These are phyloP conservation scores for Groenewaldozyma sp. DNA, from an alignment of 1,139 yeast genomes.

Conservation along the genomic window DNA sequence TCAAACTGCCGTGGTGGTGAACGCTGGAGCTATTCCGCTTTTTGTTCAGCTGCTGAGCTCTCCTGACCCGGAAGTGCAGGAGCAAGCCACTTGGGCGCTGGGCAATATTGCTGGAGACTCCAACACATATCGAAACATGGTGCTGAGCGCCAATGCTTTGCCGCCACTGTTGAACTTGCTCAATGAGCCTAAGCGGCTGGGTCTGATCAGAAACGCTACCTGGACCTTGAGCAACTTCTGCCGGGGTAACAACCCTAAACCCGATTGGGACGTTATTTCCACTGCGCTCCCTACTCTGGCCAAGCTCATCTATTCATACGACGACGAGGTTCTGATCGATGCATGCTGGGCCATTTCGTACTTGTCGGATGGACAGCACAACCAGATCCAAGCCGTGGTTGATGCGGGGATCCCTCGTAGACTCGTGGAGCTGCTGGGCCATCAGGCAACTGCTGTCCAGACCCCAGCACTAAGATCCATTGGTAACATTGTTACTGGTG, in stretches of 20 bases:
- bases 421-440: slow-evolving; percentile 79
- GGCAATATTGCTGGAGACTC: slow-evolving; percentile 99
- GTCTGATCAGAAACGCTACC: slow-evolving; percentile 89
- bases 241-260: slow-evolving; percentile 94
- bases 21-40: slow-evolving; percentile 86
- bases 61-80: slow-evolving; percentile 82
- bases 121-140: slow-evolving; percentile 79
- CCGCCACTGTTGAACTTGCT: slow-evolving; percentile 75
- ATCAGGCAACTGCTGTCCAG: slow-evolving; percentile 78
- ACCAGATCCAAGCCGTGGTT: slow-evolving; percentile 92
- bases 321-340: slow-evolving; percentile 88
- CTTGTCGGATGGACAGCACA: slow-evolving; percentile 83
- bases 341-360: slow-evolving; percentile 99
- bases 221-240: slow-evolving; percentile 97
- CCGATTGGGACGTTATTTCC: slow-evolving; percentile 83
- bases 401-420: slow-evolving; percentile 95
- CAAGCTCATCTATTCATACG: slow-evolving; percentile 80
- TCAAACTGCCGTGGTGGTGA: slow-evolving; percentile 85
- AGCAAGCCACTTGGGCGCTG: slow-evolving; percentile 98
- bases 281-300: slow-evolving; percentile 88
- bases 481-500: slow-evolving; percentile 97
- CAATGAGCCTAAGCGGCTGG: slow-evolving; percentile 64
- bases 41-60: slow-evolving; percentile 78
- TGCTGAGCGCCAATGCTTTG: slow-evolving; percentile 77
- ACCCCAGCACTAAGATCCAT: slow-evolving; percentile 97